Evolutionary conservation across 2,329 filamentous ascomycete genomes (phyloP).

Genomic region (Daldinia sp.): DNA sequence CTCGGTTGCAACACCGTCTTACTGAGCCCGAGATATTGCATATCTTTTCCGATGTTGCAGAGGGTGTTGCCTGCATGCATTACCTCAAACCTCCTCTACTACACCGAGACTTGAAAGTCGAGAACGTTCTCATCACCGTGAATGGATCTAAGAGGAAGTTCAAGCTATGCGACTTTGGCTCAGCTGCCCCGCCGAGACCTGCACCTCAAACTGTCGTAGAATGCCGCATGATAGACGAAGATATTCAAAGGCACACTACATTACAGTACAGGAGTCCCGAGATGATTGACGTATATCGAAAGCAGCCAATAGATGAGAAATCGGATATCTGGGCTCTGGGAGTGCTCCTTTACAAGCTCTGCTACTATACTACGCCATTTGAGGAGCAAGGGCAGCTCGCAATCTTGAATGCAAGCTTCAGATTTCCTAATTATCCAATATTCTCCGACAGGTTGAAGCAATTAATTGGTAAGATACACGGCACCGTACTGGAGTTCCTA

Average conservation of each 20-base stretch:
- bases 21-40: constrained; percentile 97
- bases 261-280: constrained; percentile 97
- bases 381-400: constrained; percentile 98
- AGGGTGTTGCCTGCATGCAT: constrained; percentile 98
- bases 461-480: constrained; percentile 76
- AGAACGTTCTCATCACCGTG: constrained; percentile 90
- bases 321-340: constrained; percentile 98
- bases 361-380: constrained; percentile 98
- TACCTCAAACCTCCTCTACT: constrained; percentile 93
- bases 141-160: constrained; percentile 75
- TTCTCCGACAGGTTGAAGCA: constrained; percentile 92
- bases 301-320: constrained; percentile 97
- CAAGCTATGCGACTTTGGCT: constrained; percentile 98
- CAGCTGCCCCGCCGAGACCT: constrained; percentile 81
- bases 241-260: constrained; percentile 96
- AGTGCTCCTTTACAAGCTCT: constrained; percentile 95
- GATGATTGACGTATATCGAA: constrained; percentile 98
- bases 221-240: constrained; percentile 92
- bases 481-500: constrained; percentile 4
- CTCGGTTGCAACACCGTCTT: constrained; percentile 90
- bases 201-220: constrained; percentile 88
- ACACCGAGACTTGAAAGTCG: constrained; percentile 95
- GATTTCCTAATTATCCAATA: constrained; percentile 84
- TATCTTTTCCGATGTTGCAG: constrained; percentile 95
- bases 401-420: constrained; percentile 94